A percentile compares a stretch with the other conserved stretches of the same genome.
Evolutionary conservation across 305 asterid genomes (phyloP).

Genomic region (Fraxinus dipetala): DNA sequence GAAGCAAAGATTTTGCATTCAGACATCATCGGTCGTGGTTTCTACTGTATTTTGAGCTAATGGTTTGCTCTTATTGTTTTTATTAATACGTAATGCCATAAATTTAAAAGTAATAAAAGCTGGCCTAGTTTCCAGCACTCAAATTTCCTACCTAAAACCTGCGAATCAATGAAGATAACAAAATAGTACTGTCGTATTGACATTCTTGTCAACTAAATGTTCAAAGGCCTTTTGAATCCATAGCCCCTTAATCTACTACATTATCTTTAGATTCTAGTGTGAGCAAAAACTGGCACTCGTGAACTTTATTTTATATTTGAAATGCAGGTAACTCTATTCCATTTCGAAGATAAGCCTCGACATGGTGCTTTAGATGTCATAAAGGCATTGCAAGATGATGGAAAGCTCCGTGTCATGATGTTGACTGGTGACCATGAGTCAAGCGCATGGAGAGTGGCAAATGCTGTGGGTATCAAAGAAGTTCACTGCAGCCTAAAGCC

Average conservation of each 20-base stretch:
- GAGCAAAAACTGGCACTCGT: not conserved
- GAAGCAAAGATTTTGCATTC: not conserved
- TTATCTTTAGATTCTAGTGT: not conserved
- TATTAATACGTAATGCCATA: not conserved
- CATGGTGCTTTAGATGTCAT: conserved; percentile 64
- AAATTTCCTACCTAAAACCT: not conserved
- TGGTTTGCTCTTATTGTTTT: not conserved
- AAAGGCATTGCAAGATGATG: conserved; percentile 63
- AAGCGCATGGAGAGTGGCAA: conserved; percentile 92
- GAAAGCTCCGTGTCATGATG: conserved; percentile 81
- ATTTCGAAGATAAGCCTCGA: conserved; percentile 90
- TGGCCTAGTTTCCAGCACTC: not conserved
- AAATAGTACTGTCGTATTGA: not conserved
- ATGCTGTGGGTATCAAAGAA: conserved; percentile 84
- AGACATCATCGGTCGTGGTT: not conserved
- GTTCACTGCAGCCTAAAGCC: conserved; percentile 88
- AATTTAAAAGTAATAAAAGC: not conserved
- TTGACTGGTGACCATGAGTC: conserved; percentile 94
- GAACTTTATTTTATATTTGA: not conserved
- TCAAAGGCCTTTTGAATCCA: not conserved
- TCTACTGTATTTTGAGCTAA: not conserved
- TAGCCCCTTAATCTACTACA: not conserved
- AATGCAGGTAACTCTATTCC: conserved; percentile 86
- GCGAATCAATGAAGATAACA: not conserved
- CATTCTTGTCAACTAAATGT: not conserved